Evolutionary conservation across 78 protist species (phyloP).

Genomic region (Paulinella micropora): DNA sequence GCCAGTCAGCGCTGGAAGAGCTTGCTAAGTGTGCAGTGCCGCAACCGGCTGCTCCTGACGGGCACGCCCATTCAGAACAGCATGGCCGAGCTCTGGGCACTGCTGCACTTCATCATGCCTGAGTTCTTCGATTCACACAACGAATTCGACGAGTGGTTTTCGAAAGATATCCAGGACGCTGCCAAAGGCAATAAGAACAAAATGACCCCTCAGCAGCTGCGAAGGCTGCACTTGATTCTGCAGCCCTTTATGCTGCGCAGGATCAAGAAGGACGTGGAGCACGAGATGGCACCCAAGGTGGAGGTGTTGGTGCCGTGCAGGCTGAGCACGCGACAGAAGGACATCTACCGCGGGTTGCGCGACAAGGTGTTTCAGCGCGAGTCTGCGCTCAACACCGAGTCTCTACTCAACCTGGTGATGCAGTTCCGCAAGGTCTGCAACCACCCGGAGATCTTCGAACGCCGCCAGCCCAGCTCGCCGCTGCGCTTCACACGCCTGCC

Average conservation of each 20-base stretch:
- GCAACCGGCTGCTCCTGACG: slow-evolving; percentile 81
- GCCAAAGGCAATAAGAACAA: not conserved
- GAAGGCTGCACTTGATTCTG: slow-evolving; percentile 69
- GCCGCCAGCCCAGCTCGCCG: too few relatives aligned
- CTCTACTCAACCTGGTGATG: not conserved
- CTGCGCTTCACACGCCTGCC: too few relatives aligned
- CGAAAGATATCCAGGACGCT: not conserved
- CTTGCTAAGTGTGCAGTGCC: slow-evolving; percentile 50
- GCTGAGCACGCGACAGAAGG: slow-evolving; percentile 63
- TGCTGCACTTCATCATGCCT: slow-evolving; percentile 83
- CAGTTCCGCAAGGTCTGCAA: slow-evolving; percentile 4
- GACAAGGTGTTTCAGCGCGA: not conserved
- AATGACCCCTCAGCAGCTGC: not conserved
- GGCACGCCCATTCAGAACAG: slow-evolving; percentile 77
- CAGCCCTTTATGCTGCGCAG: slow-evolving; percentile 88
- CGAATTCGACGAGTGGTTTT: slow-evolving; percentile 37
- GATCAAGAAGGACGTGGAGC: slow-evolving; percentile 71
- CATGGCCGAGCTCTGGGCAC: slow-evolving; percentile 72
- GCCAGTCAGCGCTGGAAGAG: slow-evolving; percentile 54
- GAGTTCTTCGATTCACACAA: slow-evolving; percentile 44
- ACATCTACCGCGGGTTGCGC: slow-evolving; percentile 17
- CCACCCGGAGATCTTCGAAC: slow-evolving; percentile 11
- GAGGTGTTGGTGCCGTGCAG: slow-evolving; percentile 39
- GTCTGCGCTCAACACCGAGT: not conserved
- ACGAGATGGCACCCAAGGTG: slow-evolving; percentile 66